Evolutionary conservation across 2,329 filamentous ascomycete genomes (phyloP).

Genomic region (Apiospora koreana): DNA sequence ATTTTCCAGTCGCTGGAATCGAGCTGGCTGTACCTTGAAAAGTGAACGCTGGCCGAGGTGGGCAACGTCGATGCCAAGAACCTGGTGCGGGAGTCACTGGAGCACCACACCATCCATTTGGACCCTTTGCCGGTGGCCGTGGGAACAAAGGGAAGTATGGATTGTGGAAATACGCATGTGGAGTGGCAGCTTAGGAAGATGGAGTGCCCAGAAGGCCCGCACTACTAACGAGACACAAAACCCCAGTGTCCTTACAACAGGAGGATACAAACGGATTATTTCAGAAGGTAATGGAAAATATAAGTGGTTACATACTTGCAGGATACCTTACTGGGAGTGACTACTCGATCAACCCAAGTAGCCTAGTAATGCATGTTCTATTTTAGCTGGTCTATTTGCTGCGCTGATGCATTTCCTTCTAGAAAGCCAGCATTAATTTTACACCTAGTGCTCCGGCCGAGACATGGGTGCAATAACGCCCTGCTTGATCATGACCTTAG

Average conservation of each 20-base stretch:
- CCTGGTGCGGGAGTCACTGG: neutral
- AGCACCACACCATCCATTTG: neutral
- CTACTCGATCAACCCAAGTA: neutral
- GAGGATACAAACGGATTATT: neutral
- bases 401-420: neutral
- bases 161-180: neutral
- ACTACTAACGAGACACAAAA: no score
- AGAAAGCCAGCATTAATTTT: neutral
- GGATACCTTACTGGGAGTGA: neutral
- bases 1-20: neutral
- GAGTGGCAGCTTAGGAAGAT: neutral
- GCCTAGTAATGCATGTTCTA: neutral
- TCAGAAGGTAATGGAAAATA: neutral
- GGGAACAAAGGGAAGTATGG: neutral
- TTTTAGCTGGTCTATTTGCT: neutral
- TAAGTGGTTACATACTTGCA: no score
- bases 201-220: neutral
- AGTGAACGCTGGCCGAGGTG: neutral
- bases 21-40: neutral
- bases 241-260: neutral
- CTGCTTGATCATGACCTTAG: conserved; percentile 85
- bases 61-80: neutral
- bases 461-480: conserved; percentile 87
- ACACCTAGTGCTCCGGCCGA: conserved; percentile 57
- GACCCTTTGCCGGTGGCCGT: neutral